Base-by-base conservation (phyloP, 495 filamentous ascomycete genomes). In the Penicillium steckii region DNA sequence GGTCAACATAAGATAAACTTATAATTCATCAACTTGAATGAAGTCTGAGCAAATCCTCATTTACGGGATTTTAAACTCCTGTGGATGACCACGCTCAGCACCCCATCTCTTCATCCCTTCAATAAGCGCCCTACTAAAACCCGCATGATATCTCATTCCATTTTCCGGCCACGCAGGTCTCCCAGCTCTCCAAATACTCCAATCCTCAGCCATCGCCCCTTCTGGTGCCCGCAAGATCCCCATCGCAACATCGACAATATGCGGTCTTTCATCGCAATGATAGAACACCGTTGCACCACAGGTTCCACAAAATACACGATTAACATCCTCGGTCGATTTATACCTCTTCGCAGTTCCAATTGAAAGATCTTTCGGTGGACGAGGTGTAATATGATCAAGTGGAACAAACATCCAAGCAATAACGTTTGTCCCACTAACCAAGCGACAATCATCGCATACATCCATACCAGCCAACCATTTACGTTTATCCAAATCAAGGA, bases 211-310 rank as follows among this genome's bases (percentile, higher is more conserved):
- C 50, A 79, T 73, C 0, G 73, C 70, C 1, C 79, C 80, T 37
- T 77, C 73, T 1, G 68, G 62, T 2, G 76, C 65, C 4, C 77
- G 58, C 26, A 84, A 44, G 30, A 83, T 54, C 0, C 81, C 82
- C 8, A 73, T 60, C 5, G 76, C 77, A 1, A 84, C 59, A 54
- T 82, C 78, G 0, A 82, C 67, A 23, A 81, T 60, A 3, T 70
- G 59, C 1, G 70, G 67, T 43, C 79, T 59, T 6, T 62, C 64
- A 17, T 73, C 70, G 15, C 54, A 58, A 6, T 60, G 68, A 55
- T 73, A 84, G 38, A 83, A 82, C 5, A 80, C 69, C 9, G 61
- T 67, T 1, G 80, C 78, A 9, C 79, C 79, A 53, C 82, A 85
- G 3, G 50, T 63, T 8, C 68, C 59, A 59, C 82, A 85, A 54